Percentiles rank a stretch among this genome's conserved stretches.
Evolutionary conservation across 1,284 basidiomycete species (phyloP).

Genomic region (Cutaneotrichosporon cavernicola): DNA sequence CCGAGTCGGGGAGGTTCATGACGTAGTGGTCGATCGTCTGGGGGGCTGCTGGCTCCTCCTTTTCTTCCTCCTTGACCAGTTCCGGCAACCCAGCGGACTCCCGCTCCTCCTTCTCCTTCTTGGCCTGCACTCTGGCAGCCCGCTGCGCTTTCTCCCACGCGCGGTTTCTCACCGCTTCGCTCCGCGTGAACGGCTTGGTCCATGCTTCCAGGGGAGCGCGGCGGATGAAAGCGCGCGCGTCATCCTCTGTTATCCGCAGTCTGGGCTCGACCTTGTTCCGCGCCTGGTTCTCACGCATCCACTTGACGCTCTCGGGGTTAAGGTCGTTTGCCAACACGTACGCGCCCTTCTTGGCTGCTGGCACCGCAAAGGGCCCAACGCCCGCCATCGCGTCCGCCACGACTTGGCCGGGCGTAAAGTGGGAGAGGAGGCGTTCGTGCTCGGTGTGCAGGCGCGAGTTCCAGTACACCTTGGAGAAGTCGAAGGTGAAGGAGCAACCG

Average conservation of each 20-base stretch:
- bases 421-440: conserved; percentile 78
- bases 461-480: conserved; percentile 96
- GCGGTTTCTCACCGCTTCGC: conserved; percentile 21
- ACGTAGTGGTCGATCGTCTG: conserved; percentile 78
- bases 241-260: conserved; percentile 70
- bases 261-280: conserved; percentile 69
- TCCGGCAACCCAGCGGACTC: background rate
- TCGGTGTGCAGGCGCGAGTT: conserved; percentile 92
- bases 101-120: conserved; percentile 8
- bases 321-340: conserved; percentile 90
- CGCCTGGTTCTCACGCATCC: conserved; percentile 69
- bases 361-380: conserved; percentile 93
- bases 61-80: background rate
- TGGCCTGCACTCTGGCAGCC: conserved; percentile 16
- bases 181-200: conserved; percentile 64
- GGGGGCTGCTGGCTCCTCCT: conserved; percentile 21
- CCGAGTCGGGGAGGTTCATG: conserved; percentile 95
- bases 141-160: conserved; percentile 35
- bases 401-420: conserved; percentile 66
- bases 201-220: conserved; percentile 60
- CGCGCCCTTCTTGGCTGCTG: conserved; percentile 85
- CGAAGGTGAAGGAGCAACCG: conserved; percentile 84
- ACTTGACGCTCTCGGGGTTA: conserved; percentile 83
- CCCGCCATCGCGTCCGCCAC: conserved; percentile 94
- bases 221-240: conserved; percentile 81